These are phyloP conservation scores for Bothia castanella DNA, from an alignment of 1,284 basidiomycete genomes.

Conservation along the genomic window DNA sequence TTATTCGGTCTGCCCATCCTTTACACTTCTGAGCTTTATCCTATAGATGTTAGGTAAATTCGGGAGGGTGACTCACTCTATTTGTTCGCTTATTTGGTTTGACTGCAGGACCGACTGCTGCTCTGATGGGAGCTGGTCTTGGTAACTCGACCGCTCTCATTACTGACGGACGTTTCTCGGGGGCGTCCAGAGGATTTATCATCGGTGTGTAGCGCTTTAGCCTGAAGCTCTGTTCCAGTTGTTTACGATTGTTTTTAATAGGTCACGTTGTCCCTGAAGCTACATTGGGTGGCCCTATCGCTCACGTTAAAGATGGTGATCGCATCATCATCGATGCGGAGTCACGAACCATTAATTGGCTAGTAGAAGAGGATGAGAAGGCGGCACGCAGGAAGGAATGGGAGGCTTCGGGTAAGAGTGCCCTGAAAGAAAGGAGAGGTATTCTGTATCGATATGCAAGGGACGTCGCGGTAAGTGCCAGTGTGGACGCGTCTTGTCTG, in stretches of 20 bases:
- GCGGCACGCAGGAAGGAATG: slow-evolving; percentile 67
- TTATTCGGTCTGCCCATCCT: slow-evolving; percentile 12
- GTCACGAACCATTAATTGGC: slow-evolving; percentile 76
- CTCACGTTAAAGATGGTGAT: slow-evolving; percentile 91
- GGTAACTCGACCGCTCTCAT: slow-evolving; percentile 88
- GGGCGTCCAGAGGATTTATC: slow-evolving; percentile 63
- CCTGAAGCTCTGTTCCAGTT: neutral
- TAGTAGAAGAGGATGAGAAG: slow-evolving; percentile 80
- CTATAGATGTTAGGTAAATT: slow-evolving; percentile 47
- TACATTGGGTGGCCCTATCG: slow-evolving; percentile 92
- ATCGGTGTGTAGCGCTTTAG: slow-evolving; percentile 47
- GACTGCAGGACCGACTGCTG: slow-evolving; percentile 72
- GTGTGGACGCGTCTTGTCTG: neutral
- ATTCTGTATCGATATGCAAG: slow-evolving; percentile 72
- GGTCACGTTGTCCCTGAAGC: slow-evolving; percentile 93
- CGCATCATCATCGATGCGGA: slow-evolving; percentile 78
- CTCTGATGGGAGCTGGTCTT: slow-evolving; percentile 91
- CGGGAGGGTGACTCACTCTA: neutral
- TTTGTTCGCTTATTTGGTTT: slow-evolving; percentile 8
- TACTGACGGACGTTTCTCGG: slow-evolving; percentile 96
- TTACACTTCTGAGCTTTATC: slow-evolving; percentile 5
- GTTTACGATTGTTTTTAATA: slow-evolving; percentile 20
- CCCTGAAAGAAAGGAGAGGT: slow-evolving; percentile 69
- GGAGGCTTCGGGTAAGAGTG: slow-evolving; percentile 59
- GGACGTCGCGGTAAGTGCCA: slow-evolving; percentile 68